phyloP scores from a whole-genome alignment of 73 alveolate genomes.

The Tetrahymena thermophila region DNA sequence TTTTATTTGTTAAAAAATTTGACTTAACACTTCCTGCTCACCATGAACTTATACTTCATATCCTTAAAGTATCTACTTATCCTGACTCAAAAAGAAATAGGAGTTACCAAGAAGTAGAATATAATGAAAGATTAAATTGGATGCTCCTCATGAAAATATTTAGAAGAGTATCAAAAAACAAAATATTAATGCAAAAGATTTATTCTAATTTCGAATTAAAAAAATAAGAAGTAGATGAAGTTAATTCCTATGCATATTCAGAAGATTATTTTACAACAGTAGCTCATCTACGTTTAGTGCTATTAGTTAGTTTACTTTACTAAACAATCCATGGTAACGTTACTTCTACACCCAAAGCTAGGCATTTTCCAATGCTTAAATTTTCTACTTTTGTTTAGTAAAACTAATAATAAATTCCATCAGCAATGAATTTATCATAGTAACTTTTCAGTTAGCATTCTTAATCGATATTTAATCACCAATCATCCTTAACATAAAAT shows the following conservation, averaged over 20 bases:
- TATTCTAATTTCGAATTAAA: not conserved
- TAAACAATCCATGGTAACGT: not conserved
- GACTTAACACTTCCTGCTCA: not conserved
- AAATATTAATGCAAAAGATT: not conserved
- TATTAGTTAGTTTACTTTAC: not conserved
- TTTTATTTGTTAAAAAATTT: not conserved
- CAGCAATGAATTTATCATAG: not conserved
- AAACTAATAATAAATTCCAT: not conserved
- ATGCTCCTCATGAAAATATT: not conserved
- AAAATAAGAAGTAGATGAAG: not conserved
- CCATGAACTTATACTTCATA: not conserved
- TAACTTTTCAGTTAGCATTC: not conserved
- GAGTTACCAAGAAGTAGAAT: not conserved
- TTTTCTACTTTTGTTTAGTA: not conserved
- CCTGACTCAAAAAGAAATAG: not conserved
- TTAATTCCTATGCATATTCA: not conserved
- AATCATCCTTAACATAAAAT: not conserved
- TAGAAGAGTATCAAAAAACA: not conserved
- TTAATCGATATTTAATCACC: not conserved
- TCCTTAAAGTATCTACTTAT: not conserved
- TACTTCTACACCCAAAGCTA: not conserved
- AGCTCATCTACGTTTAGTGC: not conserved
- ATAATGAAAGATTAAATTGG: not conserved
- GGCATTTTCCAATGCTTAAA: not conserved
- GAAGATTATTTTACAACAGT: not conserved